A percentile compares a stretch with the other conserved stretches of the same genome.
These are phyloP conservation scores for Lodderomyces beijingensis DNA, from an alignment of 1,139 yeast species.

Conservation along the genomic window DNA sequence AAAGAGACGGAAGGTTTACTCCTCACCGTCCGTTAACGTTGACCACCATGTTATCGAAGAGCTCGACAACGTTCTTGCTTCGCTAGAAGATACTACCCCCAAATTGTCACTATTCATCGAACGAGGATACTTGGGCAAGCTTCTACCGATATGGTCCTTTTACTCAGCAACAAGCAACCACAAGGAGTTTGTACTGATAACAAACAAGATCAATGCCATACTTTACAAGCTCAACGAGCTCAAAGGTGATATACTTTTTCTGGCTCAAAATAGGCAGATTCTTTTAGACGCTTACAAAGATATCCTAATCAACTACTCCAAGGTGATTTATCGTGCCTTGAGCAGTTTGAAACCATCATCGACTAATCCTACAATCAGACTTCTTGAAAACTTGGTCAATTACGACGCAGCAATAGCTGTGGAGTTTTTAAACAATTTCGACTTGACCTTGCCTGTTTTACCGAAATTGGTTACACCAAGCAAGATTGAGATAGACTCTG, in stretches of 20 bases:
- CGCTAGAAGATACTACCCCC: conserved; percentile 8
- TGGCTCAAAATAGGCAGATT: conserved; percentile 6
- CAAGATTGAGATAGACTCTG: conserved; percentile 37
- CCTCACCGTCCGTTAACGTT: conserved; percentile 13
- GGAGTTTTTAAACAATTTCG: conserved; percentile 62
- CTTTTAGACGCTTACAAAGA: conserved; percentile 37
- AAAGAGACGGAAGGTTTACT: conserved; percentile 8
- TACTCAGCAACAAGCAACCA: conserved; percentile 63
- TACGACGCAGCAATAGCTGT: conserved; percentile 51
- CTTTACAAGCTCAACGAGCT: conserved; percentile 17
- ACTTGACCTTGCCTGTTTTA: conserved; percentile 56
- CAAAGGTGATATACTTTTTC: too few species aligned
- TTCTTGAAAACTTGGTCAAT: conserved; percentile 50
- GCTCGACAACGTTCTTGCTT: conserved; percentile 11
- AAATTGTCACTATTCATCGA: conserved; percentile 14
- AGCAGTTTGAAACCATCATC: conserved; percentile 53
- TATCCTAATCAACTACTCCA: conserved; percentile 52
- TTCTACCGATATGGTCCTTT: conserved; percentile 50
- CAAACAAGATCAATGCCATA: conserved; percentile 29
- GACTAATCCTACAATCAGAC: conserved; percentile 56
- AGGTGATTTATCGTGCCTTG: conserved; percentile 66
- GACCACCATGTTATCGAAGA: conserved; percentile 13
- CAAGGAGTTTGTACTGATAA: conserved; percentile 39
- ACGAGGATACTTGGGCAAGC: conserved; percentile 15
- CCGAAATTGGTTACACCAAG: conserved; percentile 60